These are phyloP conservation scores for Fraxinus quadrangulata DNA, from an alignment of 257 asterid species.

Conservation along the genomic window DNA sequence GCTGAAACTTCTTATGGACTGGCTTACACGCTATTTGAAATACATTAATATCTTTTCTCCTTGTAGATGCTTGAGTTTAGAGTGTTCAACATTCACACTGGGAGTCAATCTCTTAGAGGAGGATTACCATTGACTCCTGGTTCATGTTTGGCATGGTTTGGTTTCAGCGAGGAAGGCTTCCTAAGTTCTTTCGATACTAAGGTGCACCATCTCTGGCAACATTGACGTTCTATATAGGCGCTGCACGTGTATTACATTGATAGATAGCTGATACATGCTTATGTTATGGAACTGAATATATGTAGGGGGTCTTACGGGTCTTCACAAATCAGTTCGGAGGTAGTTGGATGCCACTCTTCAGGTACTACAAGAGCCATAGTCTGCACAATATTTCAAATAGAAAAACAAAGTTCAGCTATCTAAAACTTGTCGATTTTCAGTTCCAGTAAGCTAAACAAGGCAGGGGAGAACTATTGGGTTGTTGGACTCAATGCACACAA, in stretches of 20 bases:
- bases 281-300: slow-evolving; percentile 20
- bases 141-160: slow-evolving; percentile 83
- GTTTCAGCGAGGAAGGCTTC: slow-evolving; percentile 93
- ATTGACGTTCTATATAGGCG: slow-evolving; percentile 2
- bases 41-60: slow-evolving; percentile 18
- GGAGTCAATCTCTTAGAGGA: slow-evolving; percentile 60
- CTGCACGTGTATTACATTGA: slow-evolving; percentile 14
- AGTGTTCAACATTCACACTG: slow-evolving; percentile 56
- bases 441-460: slow-evolving; percentile 68
- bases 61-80: slow-evolving; percentile 88
- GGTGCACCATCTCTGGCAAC: slow-evolving; percentile 46
- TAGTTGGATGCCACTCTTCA: slow-evolving; percentile 92
- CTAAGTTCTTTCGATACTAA: slow-evolving; percentile 89
- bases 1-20: neutral
- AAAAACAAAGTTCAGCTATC: neutral
- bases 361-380: slow-evolving; percentile 47
- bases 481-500: slow-evolving; percentile 76
- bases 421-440: slow-evolving; percentile 38
- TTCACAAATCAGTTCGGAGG: slow-evolving; percentile 81
- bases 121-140: slow-evolving; percentile 92
- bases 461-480: slow-evolving; percentile 84
- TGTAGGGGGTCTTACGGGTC: slow-evolving; percentile 85
- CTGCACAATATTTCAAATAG: neutral
- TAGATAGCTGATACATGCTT: neutral
- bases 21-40: neutral